Evolutionary conservation across 495 filamentous ascomycete genomes (phyloP), one percentile per base, ranked within the genome.

Genomic region (Lepraria neglecta): DNA sequence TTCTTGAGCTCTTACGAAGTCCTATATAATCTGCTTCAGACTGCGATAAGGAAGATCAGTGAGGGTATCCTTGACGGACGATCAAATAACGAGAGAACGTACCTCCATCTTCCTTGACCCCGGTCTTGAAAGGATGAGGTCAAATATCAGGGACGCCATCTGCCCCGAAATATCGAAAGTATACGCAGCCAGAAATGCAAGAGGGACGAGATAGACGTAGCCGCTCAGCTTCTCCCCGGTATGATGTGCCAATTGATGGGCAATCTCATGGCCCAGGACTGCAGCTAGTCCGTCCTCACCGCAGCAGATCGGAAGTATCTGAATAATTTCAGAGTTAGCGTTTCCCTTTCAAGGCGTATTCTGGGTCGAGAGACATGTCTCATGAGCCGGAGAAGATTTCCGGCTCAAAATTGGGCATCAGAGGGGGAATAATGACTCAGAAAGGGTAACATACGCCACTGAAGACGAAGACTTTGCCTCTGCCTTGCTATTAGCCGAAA

Each of bases 391-490:
- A 24, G 24, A 24, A 24, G 24, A 24, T 24, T 24, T 24, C 24
- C 24, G 24, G 24, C 24, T 24, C 24, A 1, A 24, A 24, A 24
- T 24, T 24, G 24, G 24, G 24, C 24, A 24, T 24, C 1, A 24
- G 2, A 24, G 24, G 24, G 2, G 24, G 24, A 24, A 24, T 24
- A 24, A 24, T 24, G 24, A 24, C 24, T 24, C 24, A 24, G 24
- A 24, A 24, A 24, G 24, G 24, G 24, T 24, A 24, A 24, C 1
- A 24, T 24, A 24, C 24, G 24, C 92, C 88, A 42, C 83, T 88
- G 65, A 87, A 95, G 6, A 97, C 92, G 67, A 97, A 96, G 19
- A 97, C 91, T 67, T 95, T 95, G 2, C 91, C 92, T 69, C 90
- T 54, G 9, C 10, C 15, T 54, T 33, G 17, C 31, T 14, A 3